Percentiles rank a stretch among this genome's conserved stretches.
Evolutionary conservation across 2,329 filamentous ascomycete species (phyloP).

Genomic region (Elsinoe ampelina): DNA sequence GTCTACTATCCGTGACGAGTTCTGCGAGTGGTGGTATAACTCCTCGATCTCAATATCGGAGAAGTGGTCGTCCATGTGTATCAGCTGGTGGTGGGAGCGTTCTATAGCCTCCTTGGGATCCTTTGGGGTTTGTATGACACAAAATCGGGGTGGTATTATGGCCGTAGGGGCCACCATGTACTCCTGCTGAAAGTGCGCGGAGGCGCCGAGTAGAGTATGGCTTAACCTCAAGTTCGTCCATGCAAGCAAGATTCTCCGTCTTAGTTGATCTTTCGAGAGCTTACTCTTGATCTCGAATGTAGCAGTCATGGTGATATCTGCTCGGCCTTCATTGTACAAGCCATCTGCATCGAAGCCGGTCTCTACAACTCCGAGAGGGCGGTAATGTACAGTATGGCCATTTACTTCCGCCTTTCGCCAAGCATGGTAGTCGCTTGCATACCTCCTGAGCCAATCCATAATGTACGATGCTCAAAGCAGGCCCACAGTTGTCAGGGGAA

Average conservation of each 20-base stretch:
- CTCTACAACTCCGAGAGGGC: constrained; percentile 37
- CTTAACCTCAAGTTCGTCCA: constrained; percentile 15
- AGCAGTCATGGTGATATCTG: constrained; percentile 35
- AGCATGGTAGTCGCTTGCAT: constrained; percentile 30
- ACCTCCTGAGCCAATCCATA: constrained; percentile 32
- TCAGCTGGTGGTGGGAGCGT: constrained; percentile 24
- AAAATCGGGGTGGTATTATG: constrained; percentile 22
- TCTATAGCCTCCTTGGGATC: constrained; percentile 25
- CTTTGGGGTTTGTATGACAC: constrained; percentile 28
- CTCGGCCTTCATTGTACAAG: constrained; percentile 35
- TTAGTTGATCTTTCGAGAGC: constrained; percentile 25
- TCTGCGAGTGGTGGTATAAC: constrained; percentile 35
- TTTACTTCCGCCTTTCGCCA: constrained; percentile 25
- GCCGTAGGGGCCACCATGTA: constrained; percentile 15
- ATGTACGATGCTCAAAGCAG: background rate
- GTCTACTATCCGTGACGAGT: constrained; percentile 32
- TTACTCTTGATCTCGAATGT: constrained; percentile 28
- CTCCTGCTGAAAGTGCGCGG: constrained; percentile 15
- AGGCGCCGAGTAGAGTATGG: constrained; percentile 19
- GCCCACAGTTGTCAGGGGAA: background rate
- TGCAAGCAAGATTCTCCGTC: constrained; percentile 14
- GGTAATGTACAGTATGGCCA: constrained; percentile 23
- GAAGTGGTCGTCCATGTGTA: constrained; percentile 34
- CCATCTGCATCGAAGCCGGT: constrained; percentile 38
- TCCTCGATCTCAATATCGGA: constrained; percentile 20